Conservation (phyloP, 805 yeast genomes). For the Nakazawaea anatomiae region DNA sequence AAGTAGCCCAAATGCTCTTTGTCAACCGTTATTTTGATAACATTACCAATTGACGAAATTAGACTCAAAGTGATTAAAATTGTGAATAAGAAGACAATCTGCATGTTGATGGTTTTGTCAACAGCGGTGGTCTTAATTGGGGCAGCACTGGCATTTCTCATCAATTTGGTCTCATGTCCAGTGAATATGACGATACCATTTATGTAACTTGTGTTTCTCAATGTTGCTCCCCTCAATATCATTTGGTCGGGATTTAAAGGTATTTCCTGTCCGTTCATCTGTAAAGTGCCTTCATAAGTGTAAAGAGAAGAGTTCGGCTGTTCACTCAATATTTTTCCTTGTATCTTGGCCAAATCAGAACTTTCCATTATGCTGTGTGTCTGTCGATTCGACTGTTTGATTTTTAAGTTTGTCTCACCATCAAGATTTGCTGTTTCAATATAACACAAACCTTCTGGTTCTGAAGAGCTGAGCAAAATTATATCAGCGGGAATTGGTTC, state of each 20-base stretch:
- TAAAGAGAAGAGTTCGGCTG: constrained; percentile 91
- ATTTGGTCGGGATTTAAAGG: constrained; percentile 89
- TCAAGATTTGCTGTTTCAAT: constrained; percentile 96
- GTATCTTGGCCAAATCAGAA: constrained; percentile 42
- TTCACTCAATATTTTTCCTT: constrained; percentile 71
- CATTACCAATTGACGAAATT: constrained; percentile 85
- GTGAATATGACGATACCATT: constrained; percentile 92
- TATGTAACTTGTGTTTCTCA: constrained; percentile 92
- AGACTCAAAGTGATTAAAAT: constrained; percentile 70
- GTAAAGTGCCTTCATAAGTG: constrained; percentile 88
- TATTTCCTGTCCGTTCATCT: constrained; percentile 49
- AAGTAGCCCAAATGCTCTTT: constrained; percentile 55
- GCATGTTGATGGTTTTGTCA: constrained; percentile 89
- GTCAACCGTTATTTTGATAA: constrained; percentile 57
- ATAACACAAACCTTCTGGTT: constrained; percentile 96
- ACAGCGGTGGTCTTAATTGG: constrained; percentile 97
- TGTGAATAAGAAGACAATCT: constrained; percentile 81
- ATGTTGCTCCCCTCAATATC: constrained; percentile 89
- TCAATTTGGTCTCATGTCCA: constrained; percentile 96
- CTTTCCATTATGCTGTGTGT: constrained; percentile 72
- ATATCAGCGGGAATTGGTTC: constrained; percentile 95
- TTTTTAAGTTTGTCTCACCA: constrained; percentile 95
- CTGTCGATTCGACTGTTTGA: constrained; percentile 81
- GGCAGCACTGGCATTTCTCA: constrained; percentile 98
- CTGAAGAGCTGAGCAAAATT: constrained; percentile 80